Percentiles rank a stretch among this genome's conserved stretches.
Conservation (phyloP, 192 early-diverging fungal genomes). For the Obelidium mucronatum region DNA sequence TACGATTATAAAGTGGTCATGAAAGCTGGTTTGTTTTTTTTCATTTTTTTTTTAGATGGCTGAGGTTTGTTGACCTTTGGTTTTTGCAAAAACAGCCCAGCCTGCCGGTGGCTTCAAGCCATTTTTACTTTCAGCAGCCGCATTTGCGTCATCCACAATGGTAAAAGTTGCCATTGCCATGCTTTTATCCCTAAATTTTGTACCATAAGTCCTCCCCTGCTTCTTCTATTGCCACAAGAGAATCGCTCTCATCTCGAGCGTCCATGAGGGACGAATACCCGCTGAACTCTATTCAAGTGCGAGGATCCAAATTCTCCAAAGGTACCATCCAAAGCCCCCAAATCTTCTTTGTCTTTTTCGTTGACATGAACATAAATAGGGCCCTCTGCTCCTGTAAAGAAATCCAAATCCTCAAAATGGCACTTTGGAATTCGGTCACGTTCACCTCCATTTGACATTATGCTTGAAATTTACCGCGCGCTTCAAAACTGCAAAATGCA, state of each 20-base stretch:
- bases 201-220: conserved; percentile 59
- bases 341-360: not conserved
- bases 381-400: conserved; percentile 17
- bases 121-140: conserved; percentile 22
- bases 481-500: conserved; percentile 88
- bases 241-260: conserved; percentile 13
- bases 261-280: conserved; percentile 28
- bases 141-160: conserved; percentile 12
- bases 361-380: not conserved
- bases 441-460: conserved; percentile 91
- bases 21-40: conserved; percentile 15
- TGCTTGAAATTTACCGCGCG: conserved; percentile 96
- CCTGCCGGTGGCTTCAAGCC: conserved; percentile 23
- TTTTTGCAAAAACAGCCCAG: conserved; percentile 20
- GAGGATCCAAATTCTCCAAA: conserved; percentile 17
- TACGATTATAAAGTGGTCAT: conserved; percentile 75
- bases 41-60: conserved; percentile 3
- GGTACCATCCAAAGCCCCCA: not conserved
- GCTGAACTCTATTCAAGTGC: conserved; percentile 26
- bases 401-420: conserved; percentile 80
- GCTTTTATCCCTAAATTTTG: not conserved
- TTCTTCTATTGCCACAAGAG: conserved; percentile 24
- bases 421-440: conserved; percentile 97
- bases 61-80: conserved; percentile 6
- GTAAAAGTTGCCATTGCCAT: not conserved